Conservation (phyloP, 352 stramenopile species). For the Phytopythium vexans region DNA sequence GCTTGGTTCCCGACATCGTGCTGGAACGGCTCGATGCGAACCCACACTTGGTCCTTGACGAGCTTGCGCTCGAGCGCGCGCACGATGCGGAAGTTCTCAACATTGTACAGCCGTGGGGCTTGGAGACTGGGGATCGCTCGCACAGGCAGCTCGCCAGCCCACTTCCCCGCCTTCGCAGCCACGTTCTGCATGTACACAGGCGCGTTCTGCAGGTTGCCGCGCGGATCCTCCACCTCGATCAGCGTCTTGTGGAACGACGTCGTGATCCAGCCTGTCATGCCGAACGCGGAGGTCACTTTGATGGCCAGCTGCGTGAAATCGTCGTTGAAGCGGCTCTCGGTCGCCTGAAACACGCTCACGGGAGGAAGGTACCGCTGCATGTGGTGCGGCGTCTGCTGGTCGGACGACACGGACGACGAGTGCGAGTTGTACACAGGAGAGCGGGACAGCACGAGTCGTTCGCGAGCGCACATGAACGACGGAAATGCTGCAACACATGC, state of each 20-base stretch:
- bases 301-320: conserved; percentile 67
- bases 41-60: conserved; percentile 73
- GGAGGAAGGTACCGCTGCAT: conserved; percentile 49
- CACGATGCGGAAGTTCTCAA: conserved; percentile 57
- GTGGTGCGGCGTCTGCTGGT: conserved; percentile 13
- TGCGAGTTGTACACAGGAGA: conserved; percentile 44
- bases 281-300: conserved; percentile 64
- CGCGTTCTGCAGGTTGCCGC: conserved; percentile 21
- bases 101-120: conserved; percentile 40
- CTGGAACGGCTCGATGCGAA: conserved; percentile 36
- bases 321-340: conserved; percentile 62
- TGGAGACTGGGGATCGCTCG: conserved; percentile 62
- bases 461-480: conserved; percentile 49
- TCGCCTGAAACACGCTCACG: conserved; percentile 71
- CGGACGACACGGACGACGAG: conserved; percentile 18
- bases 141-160: conserved; percentile 56
- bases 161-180: conserved; percentile 47
- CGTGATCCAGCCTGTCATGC: conserved; percentile 65
- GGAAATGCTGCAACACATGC: conserved; percentile 38
- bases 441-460: conserved; percentile 46
- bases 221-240: conserved; percentile 54
- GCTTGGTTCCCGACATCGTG: conserved; percentile 8
- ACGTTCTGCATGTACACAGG: conserved; percentile 70
- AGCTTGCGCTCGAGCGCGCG: conserved; percentile 60
- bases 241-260: conserved; percentile 50